A percentile compares a stretch with the other conserved stretches of the same genome.
Conservation (phyloP, 2,329 filamentous ascomycete species). For the Cercospora sp. region DNA sequence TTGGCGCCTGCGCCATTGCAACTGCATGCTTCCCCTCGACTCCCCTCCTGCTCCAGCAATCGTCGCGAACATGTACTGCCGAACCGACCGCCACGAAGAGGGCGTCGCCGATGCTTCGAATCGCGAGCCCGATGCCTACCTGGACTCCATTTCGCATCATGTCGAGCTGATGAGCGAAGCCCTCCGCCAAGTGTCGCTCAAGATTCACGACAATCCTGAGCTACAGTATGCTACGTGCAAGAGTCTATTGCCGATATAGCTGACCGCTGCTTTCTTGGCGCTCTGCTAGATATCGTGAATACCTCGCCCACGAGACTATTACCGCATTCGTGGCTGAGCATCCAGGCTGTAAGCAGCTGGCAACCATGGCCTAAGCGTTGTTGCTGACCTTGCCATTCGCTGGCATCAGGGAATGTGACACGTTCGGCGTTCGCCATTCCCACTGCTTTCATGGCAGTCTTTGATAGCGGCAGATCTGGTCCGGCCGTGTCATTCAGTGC, state of each 20-base stretch:
- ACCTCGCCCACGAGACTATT: conserved; percentile 7
- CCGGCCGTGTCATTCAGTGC: conserved; percentile 45
- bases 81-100: conserved; percentile 1
- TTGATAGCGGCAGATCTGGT: conserved; percentile 44
- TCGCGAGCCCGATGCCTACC: conserved; percentile 11
- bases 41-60: neutral
- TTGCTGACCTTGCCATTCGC: neutral
- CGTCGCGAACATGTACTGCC: conserved; percentile 1
- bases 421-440: conserved; percentile 53
- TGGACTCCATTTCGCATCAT: conserved; percentile 41
- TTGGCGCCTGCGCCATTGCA: neutral
- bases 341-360: neutral
- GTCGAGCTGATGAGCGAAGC: conserved; percentile 44
- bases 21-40: neutral
- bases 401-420: conserved; percentile 49
- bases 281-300: conserved; percentile 7
- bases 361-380: conserved; percentile 27
- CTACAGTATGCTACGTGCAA: conserved; percentile 51
- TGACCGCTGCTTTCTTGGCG: neutral
- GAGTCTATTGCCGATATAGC: neutral
- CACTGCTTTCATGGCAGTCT: conserved; percentile 57
- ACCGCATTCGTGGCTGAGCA: neutral
- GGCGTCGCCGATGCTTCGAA: conserved; percentile 18
- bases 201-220: conserved; percentile 51
- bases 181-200: conserved; percentile 51